Percentiles rank a stretch among this genome's conserved stretches.
Conservation (phyloP, 164 flowering plant genomes). For the Magnolia officinalis region DNA sequence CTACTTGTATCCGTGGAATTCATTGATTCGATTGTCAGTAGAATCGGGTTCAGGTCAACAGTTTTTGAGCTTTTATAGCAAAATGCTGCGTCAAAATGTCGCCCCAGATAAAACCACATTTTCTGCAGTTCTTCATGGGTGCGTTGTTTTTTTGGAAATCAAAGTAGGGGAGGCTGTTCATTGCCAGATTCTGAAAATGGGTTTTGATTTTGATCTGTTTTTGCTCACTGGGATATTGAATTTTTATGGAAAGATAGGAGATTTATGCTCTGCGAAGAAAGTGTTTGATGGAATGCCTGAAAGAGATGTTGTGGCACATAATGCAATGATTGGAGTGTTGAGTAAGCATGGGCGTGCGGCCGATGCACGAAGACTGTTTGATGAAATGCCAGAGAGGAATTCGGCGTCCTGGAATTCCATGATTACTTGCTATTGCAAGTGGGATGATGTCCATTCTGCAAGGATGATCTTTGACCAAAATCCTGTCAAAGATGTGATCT, state of each 20-base stretch:
- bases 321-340: constrained; percentile 35
- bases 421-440: constrained; percentile 35
- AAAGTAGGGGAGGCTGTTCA: constrained; percentile 32
- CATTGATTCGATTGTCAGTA: constrained; percentile 18
- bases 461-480: constrained; percentile 26
- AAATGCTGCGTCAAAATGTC: constrained; percentile 20
- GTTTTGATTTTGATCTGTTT: constrained; percentile 29
- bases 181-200: constrained; percentile 28
- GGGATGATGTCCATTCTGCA: constrained; percentile 27
- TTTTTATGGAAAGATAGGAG: constrained; percentile 37
- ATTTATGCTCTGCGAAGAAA: constrained; percentile 28
- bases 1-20: constrained; percentile 26
- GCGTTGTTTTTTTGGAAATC: constrained; percentile 8
- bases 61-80: constrained; percentile 19
- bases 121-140: constrained; percentile 26
- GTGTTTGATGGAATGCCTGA: constrained; percentile 40
- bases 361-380: constrained; percentile 32
- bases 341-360: constrained; percentile 20
- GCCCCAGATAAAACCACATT: constrained; percentile 20
- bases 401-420: constrained; percentile 37
- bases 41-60: constrained; percentile 12
- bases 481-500: constrained; percentile 36
- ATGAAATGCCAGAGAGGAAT: constrained; percentile 30
- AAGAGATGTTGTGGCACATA: constrained; percentile 37
- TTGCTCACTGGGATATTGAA: constrained; percentile 43